Conservation (phyloP, 208 protist genomes). For the Naegleria gruberi region DNA sequence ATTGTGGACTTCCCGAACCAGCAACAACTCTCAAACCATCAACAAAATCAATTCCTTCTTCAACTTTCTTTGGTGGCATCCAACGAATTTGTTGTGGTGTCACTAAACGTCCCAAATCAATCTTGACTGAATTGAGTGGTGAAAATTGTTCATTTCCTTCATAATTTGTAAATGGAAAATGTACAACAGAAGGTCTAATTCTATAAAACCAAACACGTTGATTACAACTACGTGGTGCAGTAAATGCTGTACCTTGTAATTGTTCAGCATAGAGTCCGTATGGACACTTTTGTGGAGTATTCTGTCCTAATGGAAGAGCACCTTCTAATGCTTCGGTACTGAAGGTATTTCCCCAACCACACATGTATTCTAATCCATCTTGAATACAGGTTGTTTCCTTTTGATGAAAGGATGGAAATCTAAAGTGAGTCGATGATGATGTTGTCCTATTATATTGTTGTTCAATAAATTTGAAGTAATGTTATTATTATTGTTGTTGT, state of each 20-base stretch:
- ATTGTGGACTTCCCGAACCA: slow-evolving; percentile 49
- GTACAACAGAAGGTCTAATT: slow-evolving; percentile 56
- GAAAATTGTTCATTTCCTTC: neutral
- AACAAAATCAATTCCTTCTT: slow-evolving; percentile 47
- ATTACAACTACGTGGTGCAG: slow-evolving; percentile 53
- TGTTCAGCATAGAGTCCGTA: slow-evolving; percentile 76
- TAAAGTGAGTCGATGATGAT: neutral
- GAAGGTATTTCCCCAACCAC: slow-evolving; percentile 54
- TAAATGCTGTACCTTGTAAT: slow-evolving; percentile 72
- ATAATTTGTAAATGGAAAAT: slow-evolving; percentile 28
- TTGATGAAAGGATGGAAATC: neutral
- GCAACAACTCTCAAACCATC: slow-evolving; percentile 31
- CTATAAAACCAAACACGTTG: slow-evolving; percentile 65
- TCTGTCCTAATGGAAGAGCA: slow-evolving; percentile 52
- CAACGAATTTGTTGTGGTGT: slow-evolving; percentile 60
- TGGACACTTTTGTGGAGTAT: slow-evolving; percentile 65
- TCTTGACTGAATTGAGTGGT: neutral
- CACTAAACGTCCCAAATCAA: neutral
- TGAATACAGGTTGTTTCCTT: neutral
- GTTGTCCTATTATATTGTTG: too few relatives aligned
- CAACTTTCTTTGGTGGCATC: slow-evolving; percentile 37
- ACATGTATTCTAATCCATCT: slow-evolving; percentile 41
- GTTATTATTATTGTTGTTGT: too few relatives aligned
- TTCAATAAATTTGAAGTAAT: too few relatives aligned
- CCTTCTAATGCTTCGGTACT: slow-evolving; percentile 47